A percentile compares a stretch with the other conserved stretches of the same genome.
phyloP scores from a whole-genome alignment of 768 basidiomycete genomes.

The Hypholoma sublateritium region DNA sequence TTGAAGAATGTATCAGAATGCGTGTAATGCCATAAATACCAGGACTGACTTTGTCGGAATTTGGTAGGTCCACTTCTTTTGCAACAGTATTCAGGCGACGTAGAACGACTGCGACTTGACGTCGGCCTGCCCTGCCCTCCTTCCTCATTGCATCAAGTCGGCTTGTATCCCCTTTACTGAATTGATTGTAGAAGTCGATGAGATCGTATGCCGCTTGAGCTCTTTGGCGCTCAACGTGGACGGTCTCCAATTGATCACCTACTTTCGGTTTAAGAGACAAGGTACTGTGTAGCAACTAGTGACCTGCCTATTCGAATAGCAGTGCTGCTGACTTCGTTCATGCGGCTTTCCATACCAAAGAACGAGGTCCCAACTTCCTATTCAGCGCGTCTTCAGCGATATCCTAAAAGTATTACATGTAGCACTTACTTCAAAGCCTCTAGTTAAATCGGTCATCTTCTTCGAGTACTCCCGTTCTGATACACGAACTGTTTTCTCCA shows the following conservation, averaged over 20 bases:
- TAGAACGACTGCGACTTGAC: slow-evolving; percentile 84
- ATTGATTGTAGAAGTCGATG: slow-evolving; percentile 92
- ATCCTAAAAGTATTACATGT: no score
- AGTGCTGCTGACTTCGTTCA: slow-evolving; percentile 91
- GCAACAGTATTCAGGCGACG: slow-evolving; percentile 84
- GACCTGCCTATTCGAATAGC: slow-evolving; percentile 87
- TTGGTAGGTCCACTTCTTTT: slow-evolving; percentile 89
- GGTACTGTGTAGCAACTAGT: background rate
- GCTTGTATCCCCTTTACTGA: slow-evolving; percentile 78
- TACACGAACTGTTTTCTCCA: slow-evolving; percentile 87
- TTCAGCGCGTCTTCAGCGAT: background rate
- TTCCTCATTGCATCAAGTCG: slow-evolving; percentile 77
- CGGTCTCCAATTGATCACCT: slow-evolving; percentile 96
- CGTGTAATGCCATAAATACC: background rate
- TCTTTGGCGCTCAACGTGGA: slow-evolving; percentile 87
- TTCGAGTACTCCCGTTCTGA: slow-evolving; percentile 94
- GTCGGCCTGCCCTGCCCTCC: slow-evolving; percentile 86
- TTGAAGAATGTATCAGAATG: slow-evolving; percentile 25
- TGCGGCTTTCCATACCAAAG: slow-evolving; percentile 83
- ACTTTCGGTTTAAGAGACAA: background rate
- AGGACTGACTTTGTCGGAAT: slow-evolving; percentile 68
- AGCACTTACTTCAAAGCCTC: slow-evolving; percentile 82
- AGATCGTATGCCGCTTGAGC: slow-evolving; percentile 94
- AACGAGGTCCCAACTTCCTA: slow-evolving; percentile 90
- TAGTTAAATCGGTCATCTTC: slow-evolving; percentile 90